Evolutionary conservation across 129 eudicot genomes (phyloP).

Genomic region (Apium graveolens): DNA sequence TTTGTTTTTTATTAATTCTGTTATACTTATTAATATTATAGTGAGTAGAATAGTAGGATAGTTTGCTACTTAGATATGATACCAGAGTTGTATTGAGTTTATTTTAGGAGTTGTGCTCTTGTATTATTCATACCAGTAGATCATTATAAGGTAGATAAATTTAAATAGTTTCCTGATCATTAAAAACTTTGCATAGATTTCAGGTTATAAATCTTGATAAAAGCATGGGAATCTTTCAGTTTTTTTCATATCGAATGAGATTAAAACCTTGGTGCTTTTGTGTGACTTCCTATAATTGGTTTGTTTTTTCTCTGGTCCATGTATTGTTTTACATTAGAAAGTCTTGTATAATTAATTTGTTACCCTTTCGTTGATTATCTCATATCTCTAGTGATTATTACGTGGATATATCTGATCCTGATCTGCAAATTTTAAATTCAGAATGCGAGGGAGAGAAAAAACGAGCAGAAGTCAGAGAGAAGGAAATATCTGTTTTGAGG

Average conservation of each 20-base stretch:
- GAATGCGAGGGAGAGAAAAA: slow-evolving; percentile 26
- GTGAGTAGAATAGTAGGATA: not conserved
- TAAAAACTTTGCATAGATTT: not conserved
- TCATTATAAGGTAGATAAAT: not conserved
- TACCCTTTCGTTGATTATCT: not conserved
- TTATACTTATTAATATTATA: too few relatives aligned
- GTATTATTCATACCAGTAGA: too few relatives aligned
- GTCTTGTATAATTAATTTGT: not conserved
- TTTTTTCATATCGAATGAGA: not conserved
- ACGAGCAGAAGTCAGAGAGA: slow-evolving; percentile 36
- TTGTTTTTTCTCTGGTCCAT: not conserved
- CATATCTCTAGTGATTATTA: not conserved
- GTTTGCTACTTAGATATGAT: not conserved
- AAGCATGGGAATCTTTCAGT: not conserved
- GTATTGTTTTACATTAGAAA: not conserved
- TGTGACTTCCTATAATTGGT: not conserved
- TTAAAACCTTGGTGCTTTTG: not conserved
- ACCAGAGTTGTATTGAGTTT: not conserved
- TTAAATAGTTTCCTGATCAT: too few relatives aligned
- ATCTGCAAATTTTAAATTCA: slow-evolving; percentile 13
- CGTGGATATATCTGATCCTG: not conserved
- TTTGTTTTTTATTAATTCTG: too few relatives aligned
- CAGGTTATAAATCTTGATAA: not conserved
- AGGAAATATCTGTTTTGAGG: slow-evolving; percentile 31
- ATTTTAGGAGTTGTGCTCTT: too few relatives aligned